phyloP scores from a whole-genome alignment of 2,329 filamentous ascomycete genomes.

The Aureobasidium sp. region DNA sequence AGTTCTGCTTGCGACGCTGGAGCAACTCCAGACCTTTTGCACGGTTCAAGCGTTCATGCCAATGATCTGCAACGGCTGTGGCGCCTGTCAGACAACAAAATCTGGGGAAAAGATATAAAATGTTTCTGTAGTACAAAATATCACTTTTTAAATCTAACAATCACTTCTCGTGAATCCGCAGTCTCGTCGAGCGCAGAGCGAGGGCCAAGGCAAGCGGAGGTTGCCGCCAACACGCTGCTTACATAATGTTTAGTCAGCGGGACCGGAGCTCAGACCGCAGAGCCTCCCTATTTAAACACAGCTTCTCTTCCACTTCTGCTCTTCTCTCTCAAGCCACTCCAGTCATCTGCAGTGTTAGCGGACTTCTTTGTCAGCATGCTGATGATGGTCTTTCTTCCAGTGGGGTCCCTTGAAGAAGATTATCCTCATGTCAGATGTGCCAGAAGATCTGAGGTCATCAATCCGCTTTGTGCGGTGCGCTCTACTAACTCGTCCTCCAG shows the following conservation, averaged over 20 bases:
- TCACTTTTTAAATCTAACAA: not conserved
- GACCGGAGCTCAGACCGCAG: not conserved
- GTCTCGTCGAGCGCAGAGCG: not conserved
- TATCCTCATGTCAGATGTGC: not conserved
- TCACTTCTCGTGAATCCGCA: not conserved
- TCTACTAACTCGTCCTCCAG: not conserved
- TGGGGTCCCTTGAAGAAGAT: not conserved
- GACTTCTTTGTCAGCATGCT: not conserved
- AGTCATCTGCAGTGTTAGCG: not conserved
- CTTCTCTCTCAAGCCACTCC: not conserved
- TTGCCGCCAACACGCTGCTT: not conserved
- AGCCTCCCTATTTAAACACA: not conserved
- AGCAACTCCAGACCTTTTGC: not conserved
- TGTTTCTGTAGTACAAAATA: not conserved
- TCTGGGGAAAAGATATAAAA: not conserved
- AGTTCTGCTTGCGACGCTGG: not conserved
- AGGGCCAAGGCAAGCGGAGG: not conserved
- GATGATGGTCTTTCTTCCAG: not conserved
- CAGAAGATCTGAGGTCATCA: not conserved
- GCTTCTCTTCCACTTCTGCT: not conserved
- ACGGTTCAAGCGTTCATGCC: not conserved
- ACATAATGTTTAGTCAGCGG: not conserved
- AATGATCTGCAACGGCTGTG: conserved; percentile 5
- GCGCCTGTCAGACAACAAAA: not conserved
- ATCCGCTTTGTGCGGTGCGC: conserved; percentile 8